Evolutionary conservation across 1,284 basidiomycete genomes (phyloP).

Genomic region (Malassezia caprae): DNA sequence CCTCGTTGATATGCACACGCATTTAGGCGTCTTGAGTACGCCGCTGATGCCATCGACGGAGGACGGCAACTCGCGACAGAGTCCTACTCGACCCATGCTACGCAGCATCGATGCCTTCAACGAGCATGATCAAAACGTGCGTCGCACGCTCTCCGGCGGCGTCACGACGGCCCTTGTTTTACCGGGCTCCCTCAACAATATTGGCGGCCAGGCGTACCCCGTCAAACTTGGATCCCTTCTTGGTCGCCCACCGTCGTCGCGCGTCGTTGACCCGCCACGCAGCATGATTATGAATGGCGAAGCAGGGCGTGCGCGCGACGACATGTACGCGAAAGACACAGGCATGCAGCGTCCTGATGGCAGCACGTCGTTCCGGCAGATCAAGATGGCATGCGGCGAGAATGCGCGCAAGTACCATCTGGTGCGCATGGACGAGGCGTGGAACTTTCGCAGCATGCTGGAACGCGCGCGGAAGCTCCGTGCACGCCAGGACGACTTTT

Average conservation of each 20-base stretch:
- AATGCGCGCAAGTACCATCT: conserved; percentile 52
- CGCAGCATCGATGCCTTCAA: conserved; percentile 58
- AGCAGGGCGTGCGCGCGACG: conserved; percentile 13
- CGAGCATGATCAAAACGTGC: conserved; percentile 57
- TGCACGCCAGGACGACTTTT: conserved; percentile 64
- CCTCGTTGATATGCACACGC: conserved; percentile 69
- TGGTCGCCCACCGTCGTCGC: conserved; percentile 23
- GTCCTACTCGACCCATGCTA: conserved; percentile 55
- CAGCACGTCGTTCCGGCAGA: conserved; percentile 31
- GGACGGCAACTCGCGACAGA: conserved; percentile 52
- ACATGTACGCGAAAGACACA: conserved; percentile 12
- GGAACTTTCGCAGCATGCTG: conserved; percentile 58
- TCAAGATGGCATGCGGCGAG: conserved; percentile 51
- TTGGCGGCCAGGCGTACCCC: conserved; percentile 62
- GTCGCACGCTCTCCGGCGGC: conserved; percentile 57
- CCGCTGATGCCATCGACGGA: conserved; percentile 50
- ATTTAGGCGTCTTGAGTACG: conserved; percentile 54
- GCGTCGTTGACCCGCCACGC: conserved; percentile 35
- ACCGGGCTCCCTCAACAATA: conserved; percentile 57
- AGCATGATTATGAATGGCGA: conserved; percentile 29
- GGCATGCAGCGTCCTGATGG: conserved; percentile 30
- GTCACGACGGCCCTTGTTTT: conserved; percentile 63
- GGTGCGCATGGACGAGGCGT: conserved; percentile 56
- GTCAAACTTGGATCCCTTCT: conserved; percentile 59
- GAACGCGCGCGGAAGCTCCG: conserved; percentile 65